Evolutionary conservation across 2,329 filamentous ascomycete genomes (phyloP).

Genomic region (Periconia sp.): DNA sequence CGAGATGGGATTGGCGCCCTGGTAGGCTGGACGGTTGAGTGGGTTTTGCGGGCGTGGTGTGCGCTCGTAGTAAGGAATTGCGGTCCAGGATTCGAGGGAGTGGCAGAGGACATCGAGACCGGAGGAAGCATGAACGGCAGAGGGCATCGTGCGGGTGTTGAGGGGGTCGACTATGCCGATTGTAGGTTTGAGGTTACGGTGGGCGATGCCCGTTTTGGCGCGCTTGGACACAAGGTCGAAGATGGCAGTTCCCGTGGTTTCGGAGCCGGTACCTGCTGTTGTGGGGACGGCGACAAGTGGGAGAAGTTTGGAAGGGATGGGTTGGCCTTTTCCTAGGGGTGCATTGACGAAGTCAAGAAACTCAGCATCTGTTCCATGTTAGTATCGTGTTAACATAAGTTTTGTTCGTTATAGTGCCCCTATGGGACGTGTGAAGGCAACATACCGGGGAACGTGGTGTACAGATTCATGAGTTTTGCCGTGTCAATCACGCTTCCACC

Average conservation of each 20-base stretch:
- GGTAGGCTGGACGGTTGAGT: constrained; percentile 88
- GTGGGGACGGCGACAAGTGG: constrained; percentile 84
- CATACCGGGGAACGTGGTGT: constrained; percentile 72
- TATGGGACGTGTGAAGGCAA: background rate
- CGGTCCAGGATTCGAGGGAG: constrained; percentile 94
- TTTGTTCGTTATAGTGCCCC: no score
- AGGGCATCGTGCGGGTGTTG: constrained; percentile 95
- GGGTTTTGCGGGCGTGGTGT: constrained; percentile 84
- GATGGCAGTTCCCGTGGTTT: constrained; percentile 97
- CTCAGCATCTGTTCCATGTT: constrained; percentile 64
- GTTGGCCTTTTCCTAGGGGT: constrained; percentile 80
- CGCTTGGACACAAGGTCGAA: constrained; percentile 90
- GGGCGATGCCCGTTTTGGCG: constrained; percentile 94
- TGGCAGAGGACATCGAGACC: constrained; percentile 96
- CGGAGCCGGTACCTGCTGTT: constrained; percentile 83
- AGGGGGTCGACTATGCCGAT: constrained; percentile 83
- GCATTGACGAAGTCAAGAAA: constrained; percentile 99
- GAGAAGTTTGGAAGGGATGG: constrained; percentile 69
- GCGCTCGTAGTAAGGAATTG: constrained; percentile 89
- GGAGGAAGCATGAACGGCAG: constrained; percentile 86
- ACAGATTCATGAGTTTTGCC: constrained; percentile 97
- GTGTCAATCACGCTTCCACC: constrained; percentile 97
- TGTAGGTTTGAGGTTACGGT: constrained; percentile 92
- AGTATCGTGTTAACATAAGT: background rate
- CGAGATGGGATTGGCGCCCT: constrained; percentile 95